These are phyloP conservation scores for Brassica hybrid DNA, from an alignment of 441 rosid species.

Conservation along the genomic window DNA sequence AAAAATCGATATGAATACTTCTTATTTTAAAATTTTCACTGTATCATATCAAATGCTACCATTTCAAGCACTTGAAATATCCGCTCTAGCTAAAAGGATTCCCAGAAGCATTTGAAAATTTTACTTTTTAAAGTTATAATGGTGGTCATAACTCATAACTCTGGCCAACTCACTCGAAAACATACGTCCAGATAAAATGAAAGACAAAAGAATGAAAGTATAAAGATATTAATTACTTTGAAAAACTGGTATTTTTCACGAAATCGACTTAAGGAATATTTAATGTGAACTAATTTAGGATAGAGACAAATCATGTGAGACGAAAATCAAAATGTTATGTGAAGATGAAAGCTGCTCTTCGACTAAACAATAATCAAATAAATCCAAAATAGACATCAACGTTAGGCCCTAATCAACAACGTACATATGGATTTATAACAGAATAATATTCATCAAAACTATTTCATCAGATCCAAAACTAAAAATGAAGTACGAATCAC, in stretches of 20 bases:
- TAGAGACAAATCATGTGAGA: conserved; percentile 16
- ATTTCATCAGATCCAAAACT: not conserved
- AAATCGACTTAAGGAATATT: not conserved
- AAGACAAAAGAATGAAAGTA: not conserved
- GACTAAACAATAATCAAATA: conserved; percentile 25
- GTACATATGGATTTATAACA: not conserved
- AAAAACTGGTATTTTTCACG: not conserved
- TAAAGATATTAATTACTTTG: not conserved
- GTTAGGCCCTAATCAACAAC: too few species aligned
- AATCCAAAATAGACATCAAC: conserved; percentile 23
- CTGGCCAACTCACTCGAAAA: not conserved
- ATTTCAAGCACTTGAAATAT: conserved; percentile 1
- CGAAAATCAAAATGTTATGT: conserved; percentile 2
- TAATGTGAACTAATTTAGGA: not conserved
- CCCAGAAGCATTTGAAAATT: not conserved
- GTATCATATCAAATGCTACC: not conserved
- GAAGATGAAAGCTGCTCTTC: conserved; percentile 32
- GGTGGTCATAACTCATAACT: not conserved
- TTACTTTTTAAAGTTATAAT: too few species aligned
- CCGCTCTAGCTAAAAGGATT: not conserved
- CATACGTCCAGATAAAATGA: not conserved
- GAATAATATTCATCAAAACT: too few species aligned
- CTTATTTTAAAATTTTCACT: not conserved
- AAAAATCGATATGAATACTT: not conserved
- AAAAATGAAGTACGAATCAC: not conserved